Percentiles rank a stretch among this genome's conserved stretches.
Conservation (phyloP, 805 yeast species). For the Sungouiozyma intestinalis region DNA sequence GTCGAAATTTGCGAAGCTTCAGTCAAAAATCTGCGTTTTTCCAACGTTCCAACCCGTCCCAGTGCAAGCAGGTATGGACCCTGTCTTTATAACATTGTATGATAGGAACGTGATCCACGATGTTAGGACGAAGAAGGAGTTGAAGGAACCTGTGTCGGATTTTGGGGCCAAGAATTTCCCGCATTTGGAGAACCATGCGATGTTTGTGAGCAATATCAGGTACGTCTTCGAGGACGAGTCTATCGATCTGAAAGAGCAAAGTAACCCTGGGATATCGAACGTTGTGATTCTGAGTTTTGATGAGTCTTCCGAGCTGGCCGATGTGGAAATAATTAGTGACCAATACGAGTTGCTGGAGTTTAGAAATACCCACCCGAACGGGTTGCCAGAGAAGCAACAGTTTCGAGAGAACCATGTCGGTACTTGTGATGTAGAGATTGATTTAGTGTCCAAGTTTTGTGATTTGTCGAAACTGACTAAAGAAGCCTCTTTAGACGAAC, state of each 20-base stretch:
- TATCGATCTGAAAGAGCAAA: slow-evolving; percentile 4
- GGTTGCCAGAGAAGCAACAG: background rate
- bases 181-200: slow-evolving; percentile 1
- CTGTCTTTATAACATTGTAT: slow-evolving; percentile 11
- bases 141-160: no score
- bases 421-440: slow-evolving; percentile 15
- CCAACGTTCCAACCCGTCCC: no score
- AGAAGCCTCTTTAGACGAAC: slow-evolving; percentile 13
- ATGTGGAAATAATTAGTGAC: slow-evolving; percentile 22
- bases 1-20: no score
- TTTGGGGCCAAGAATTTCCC: background rate
- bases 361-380: slow-evolving; percentile 1
- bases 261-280: slow-evolving; percentile 16
- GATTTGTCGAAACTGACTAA: slow-evolving; percentile 9
- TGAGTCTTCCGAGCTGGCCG: slow-evolving; percentile 9
- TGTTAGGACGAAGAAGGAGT: background rate
- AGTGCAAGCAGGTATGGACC: slow-evolving; percentile 5
- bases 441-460: slow-evolving; percentile 20
- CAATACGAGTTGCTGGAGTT: slow-evolving; percentile 17
- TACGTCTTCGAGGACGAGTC: slow-evolving; percentile 26
- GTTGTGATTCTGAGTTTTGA: slow-evolving; percentile 19
- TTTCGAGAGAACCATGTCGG: background rate
- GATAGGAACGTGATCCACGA: slow-evolving; percentile 14
- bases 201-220: slow-evolving; percentile 23
- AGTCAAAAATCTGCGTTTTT: no score